Base-by-base conservation (phyloP, 805 yeast genomes). In the Hanseniaspora vineae region DNA sequence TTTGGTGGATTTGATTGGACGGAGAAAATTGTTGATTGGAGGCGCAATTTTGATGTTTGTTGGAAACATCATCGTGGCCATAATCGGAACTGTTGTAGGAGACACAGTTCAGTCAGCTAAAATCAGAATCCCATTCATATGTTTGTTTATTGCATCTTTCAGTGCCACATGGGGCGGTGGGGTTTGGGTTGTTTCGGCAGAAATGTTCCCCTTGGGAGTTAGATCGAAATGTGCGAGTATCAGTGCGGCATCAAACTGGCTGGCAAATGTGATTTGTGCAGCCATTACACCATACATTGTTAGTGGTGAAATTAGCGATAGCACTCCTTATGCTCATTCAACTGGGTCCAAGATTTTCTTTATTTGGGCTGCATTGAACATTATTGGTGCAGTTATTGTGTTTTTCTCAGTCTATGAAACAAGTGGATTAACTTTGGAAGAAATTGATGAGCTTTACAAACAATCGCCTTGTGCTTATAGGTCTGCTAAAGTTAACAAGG, bases 141-240 rank as follows among this genome's bases (percentile, higher is more conserved):
- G 90, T 59, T 51, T 75, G 1, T 84, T 84, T 57, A 84, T 84
- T 56, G 84, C 86, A 2, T 76, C 80, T 46, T 84, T 81, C 63
- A 88, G 92, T 1, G 71, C 85, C 8, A 75, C 87, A 4, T 84
- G 92, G 92, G 94, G 90, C 54, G 90, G 90, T 12, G 74, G 77
- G 33, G 80, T 76, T 15, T 84, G 92, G 92, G 92, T 78, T 19
- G 64, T 76, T 29, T 72, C 76, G 29, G 79, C 80, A 46, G 83
- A 78, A 61, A 70, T 83, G 44, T 84, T 75, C 60, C 80, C 86
- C 23, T 68, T 84, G 46, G 77, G 86, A 44, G 77, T 84, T 31
- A 73, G 94, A 58, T 87, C 84, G 52, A 80, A 80, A 59, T 83
- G 89, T 13, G 83, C 83, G 23, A 78, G 92, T 10, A 61, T 84